Evolutionary conservation across 2,329 filamentous ascomycete species (phyloP).

Genomic region (Alternaria consortialis): DNA sequence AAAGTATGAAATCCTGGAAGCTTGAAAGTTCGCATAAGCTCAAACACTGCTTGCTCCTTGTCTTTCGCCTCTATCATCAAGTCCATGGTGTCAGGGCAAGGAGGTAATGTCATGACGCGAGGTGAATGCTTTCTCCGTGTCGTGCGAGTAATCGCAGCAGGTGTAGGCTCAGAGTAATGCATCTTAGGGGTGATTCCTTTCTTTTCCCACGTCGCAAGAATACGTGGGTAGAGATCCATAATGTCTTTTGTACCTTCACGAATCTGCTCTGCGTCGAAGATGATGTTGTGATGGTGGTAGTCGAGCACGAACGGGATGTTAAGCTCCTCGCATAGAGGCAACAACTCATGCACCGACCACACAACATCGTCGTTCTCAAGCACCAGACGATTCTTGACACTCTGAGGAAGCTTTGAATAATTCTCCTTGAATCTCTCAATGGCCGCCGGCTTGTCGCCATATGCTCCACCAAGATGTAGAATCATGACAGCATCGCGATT

Average conservation of each 20-base stretch:
- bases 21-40: conserved; percentile 88
- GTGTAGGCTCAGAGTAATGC: conserved; percentile 89
- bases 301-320: conserved; percentile 93
- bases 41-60: conserved; percentile 95
- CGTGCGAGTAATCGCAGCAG: conserved; percentile 77
- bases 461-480: conserved; percentile 89
- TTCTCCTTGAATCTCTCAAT: conserved; percentile 80
- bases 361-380: conserved; percentile 94
- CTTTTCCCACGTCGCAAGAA: conserved; percentile 81
- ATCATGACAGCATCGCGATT: conserved; percentile 93
- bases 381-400: conserved; percentile 81
- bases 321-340: conserved; percentile 91
- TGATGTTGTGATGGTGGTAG: conserved; percentile 94
- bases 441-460: conserved; percentile 84
- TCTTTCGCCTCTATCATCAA: conserved; percentile 99
- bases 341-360: conserved; percentile 89
- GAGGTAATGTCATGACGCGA: conserved; percentile 80
- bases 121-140: conserved; percentile 87
- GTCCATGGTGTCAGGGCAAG: conserved; percentile 84
- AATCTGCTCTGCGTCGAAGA: conserved; percentile 76
- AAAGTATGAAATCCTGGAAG: conserved; percentile 80
- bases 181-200: conserved; percentile 93
- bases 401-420: conserved; percentile 71
- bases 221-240: conserved; percentile 75
- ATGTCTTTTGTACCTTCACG: conserved; percentile 89